These are phyloP conservation scores for Zasmidium angulare DNA, from an alignment of 2,329 filamentous ascomycete genomes.

Conservation along the genomic window DNA sequence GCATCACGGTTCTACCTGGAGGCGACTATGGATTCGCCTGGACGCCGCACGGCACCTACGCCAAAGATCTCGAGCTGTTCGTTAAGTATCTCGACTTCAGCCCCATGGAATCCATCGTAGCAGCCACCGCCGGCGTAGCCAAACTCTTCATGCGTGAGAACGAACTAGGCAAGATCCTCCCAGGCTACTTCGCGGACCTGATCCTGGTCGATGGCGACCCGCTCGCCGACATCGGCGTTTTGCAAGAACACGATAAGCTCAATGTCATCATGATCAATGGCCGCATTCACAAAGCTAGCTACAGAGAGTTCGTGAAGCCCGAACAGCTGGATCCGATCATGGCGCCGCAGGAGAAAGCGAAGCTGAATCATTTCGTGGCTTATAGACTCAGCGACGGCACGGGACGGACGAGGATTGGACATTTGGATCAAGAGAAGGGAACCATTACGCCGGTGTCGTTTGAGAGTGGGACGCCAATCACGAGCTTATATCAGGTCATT, in stretches of 20 bases:
- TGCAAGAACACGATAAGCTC: constrained; percentile 47
- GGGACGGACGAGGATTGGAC: constrained; percentile 37
- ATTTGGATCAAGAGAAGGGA: not conserved
- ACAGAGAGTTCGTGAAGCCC: constrained; percentile 22
- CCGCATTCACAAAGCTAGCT: constrained; percentile 43
- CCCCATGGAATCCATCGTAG: constrained; percentile 41
- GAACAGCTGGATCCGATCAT: not conserved
- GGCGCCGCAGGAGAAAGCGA: not conserved
- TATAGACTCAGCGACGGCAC: constrained; percentile 6
- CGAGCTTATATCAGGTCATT: constrained; percentile 54
- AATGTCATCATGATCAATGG: constrained; percentile 52
- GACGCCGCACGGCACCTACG: constrained; percentile 43
- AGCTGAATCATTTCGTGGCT: constrained; percentile 1
- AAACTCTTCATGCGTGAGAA: constrained; percentile 45
- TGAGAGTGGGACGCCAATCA: constrained; percentile 43
- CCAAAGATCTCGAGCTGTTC: not conserved
- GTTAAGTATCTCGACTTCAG: constrained; percentile 3
- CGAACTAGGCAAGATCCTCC: constrained; percentile 50
- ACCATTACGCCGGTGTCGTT: not conserved
- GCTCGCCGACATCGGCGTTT: constrained; percentile 50
- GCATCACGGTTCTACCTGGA: constrained; percentile 43
- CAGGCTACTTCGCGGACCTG: constrained; percentile 50
- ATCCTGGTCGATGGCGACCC: constrained; percentile 52
- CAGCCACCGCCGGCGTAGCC: constrained; percentile 41
- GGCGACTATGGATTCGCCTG: constrained; percentile 51